These are phyloP conservation scores for Actinomortierella ambigua DNA, from an alignment of 371 early-diverging fungal genomes.

Conservation along the genomic window DNA sequence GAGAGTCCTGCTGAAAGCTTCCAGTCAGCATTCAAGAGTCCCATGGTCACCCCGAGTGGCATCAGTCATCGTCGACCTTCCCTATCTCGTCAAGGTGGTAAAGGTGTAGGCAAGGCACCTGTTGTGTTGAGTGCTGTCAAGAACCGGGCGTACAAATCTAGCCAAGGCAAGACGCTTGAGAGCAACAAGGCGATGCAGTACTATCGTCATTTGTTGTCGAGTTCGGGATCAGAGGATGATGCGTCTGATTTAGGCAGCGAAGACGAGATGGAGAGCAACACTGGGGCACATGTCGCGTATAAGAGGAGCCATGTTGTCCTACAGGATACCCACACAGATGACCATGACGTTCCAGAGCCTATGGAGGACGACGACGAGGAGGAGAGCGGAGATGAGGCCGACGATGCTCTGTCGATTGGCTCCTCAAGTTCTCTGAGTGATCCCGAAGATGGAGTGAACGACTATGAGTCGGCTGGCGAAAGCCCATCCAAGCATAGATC, in stretches of 20 bases:
- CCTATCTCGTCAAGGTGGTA: constrained; percentile 19
- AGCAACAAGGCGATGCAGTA: constrained; percentile 25
- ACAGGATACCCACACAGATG: constrained; percentile 6
- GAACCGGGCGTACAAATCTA: not conserved
- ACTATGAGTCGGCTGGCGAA: no score
- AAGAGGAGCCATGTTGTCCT: not conserved
- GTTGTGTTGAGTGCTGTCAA: constrained; percentile 13
- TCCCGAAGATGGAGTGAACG: constrained; percentile 8
- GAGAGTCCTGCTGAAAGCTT: constrained; percentile 15
- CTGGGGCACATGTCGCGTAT: not conserved
- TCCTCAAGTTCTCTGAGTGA: constrained; percentile 27
- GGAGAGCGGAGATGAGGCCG: constrained; percentile 7
- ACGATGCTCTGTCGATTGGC: constrained; percentile 18
- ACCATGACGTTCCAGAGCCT: not conserved
- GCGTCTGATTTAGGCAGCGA: constrained; percentile 10
- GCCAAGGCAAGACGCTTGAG: constrained; percentile 25
- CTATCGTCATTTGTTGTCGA: constrained; percentile 7
- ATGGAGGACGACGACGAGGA: constrained; percentile 15
- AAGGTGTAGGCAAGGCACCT: constrained; percentile 33
- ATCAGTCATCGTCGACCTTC: constrained; percentile 11
- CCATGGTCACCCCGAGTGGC: constrained; percentile 19
- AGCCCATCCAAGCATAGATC: no score
- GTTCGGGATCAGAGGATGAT: constrained; percentile 25
- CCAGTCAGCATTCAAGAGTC: constrained; percentile 30
- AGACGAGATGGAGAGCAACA: not conserved